Base-by-base conservation (phyloP, 2,329 filamentous ascomycete species). In the Pezicula neosporulosa region DNA sequence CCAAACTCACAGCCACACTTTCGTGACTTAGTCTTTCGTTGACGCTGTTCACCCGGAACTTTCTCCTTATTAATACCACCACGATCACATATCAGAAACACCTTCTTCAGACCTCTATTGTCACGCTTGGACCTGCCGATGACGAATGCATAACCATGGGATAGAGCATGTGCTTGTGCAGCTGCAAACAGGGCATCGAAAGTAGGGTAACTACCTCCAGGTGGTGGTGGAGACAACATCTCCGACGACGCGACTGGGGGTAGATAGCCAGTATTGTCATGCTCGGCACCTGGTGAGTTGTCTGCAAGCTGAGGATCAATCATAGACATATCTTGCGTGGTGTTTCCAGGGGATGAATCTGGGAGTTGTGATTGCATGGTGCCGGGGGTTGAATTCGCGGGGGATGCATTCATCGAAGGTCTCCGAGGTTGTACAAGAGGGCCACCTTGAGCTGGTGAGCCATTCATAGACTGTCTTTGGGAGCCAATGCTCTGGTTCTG, bases 1-100 rank as follows among this genome's bases (percentile, higher is more conserved):
- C 83, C 83, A 64, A 86, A 86, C 28, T 81, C 81, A 56, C 83
- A 86, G 59, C 85, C 82, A 60, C 83, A 86, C 61, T 86, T 86
- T 43, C 83, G 75, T n/a, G 82, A 86, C 8, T 83, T 85, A 1
- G 83, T 86, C 66, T 86, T 86, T 50, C 83, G 77, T 55, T 79
- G 77, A 19, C 63, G 61, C 38, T 65, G 60, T 48, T 68, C 66
- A 18, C 63, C 65, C 0, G 63, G 63, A 1, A 66, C 56, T 44
- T 67, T 67, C 48, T 65, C 63, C 66, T 86, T 83, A 1, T 82
- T 84, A n/a, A 83, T 81, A 39, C 83, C 83, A 3, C 82, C 82
- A 50, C 82, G 76, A 61, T 86, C 83, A 61, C 83, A 86, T 16
- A 86, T 83, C 55, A 86, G 82, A 10, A 86, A 72, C 13, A 86